Base-by-base conservation (phyloP, 768 basidiomycete genomes). In the Termitomyces sp. region DNA sequence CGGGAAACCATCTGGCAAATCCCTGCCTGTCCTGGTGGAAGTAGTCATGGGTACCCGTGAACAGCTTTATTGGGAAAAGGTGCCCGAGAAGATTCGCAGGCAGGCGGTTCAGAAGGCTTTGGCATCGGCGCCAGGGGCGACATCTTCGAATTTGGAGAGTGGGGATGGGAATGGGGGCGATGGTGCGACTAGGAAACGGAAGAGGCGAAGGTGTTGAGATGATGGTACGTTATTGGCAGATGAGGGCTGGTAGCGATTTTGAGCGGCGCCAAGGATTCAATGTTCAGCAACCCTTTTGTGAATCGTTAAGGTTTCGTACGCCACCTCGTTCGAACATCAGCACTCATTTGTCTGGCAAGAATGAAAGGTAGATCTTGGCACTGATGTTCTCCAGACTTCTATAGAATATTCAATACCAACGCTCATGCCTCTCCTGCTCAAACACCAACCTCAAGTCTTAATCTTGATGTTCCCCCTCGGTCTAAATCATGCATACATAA, bases 21-120 rank as follows among this genome's bases (percentile, higher is more conserved):
- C 32, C 14, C 36, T n/a, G 18, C 26, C 70, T 0, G 75, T 90
- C 14, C 24, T 53, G 18, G 64, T 81, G 44, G 90, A 90, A 65
- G 45, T 84, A 16, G 82, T 92, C 0, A 65, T 69, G 3, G 90
- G 88, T 3, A 82, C 72, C 67, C 75, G 78, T 57, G 90, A 91
- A 63, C 81, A 79, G 57, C 54, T 92, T 38, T 92, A 92, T 64
- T 92, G 90, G 91, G 80, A 84, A 55, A 86, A 86, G 59, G 84
- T 92, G 0, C 91, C 91, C 0, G 83, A 86, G 65, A 90, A 87
- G 66, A 77, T 91, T 26, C 75, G 84, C 16, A 68, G 72, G 49
- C 78, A 82, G 62, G 89, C 90, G 0, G 63, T 68, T 26, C 60
- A 63, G 45, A 66, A 66, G 24, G 66, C 65, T 28, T 20, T 65